Base-by-base conservation (phyloP, 179 eudicot species). In the Silene coronaria region DNA sequence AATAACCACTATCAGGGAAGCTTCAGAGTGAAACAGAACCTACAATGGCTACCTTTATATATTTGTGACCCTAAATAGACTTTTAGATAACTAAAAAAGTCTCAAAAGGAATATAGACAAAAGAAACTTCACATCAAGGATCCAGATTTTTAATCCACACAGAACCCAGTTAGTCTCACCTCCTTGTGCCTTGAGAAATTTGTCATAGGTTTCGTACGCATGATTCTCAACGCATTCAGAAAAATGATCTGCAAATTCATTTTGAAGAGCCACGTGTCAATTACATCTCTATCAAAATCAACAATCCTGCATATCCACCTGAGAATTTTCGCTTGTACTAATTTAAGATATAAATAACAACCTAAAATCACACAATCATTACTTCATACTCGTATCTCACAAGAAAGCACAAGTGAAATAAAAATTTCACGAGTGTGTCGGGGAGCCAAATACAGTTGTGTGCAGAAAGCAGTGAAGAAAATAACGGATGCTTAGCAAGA, bases 151-250 rank as follows among this genome's bases (percentile, higher is more conserved):
- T 19, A 14, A 81, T n/a, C 16, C n/a, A 13, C 12, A 73, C 36
- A 55, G 65, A 30, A 51, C 72, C 12, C 48, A 53, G 51, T 26
- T 34, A 53, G 38, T 34, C 78, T 83, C 72, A 91, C 99, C 99
- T 95, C 92, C 96, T 76, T 84, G 81, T 22, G 83, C 82, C 87
- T 95, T 95, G 80, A 95, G 86, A 74, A 90, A 92, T 80, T 95
- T 91, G 89, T 95, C 97, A 74, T 95, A 95, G 38, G 99, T 95
- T 85, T 87, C 96, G 83, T 68, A 95, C 38, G 99, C 99, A 80
- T 95, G 99, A 80, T 32, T 70, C 85, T 95, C 99, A 27, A 95
- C 99, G 71, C 95, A 89, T 87, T 95, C 97, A 65, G 99, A 95
- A 79, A 95, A 92, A 87, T 95, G 97, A 89, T 95, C 99, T 95